A percentile compares a stretch with the other conserved stretches of the same genome.
Conservation (phyloP, 805 yeast genomes). For the Candida pini region DNA sequence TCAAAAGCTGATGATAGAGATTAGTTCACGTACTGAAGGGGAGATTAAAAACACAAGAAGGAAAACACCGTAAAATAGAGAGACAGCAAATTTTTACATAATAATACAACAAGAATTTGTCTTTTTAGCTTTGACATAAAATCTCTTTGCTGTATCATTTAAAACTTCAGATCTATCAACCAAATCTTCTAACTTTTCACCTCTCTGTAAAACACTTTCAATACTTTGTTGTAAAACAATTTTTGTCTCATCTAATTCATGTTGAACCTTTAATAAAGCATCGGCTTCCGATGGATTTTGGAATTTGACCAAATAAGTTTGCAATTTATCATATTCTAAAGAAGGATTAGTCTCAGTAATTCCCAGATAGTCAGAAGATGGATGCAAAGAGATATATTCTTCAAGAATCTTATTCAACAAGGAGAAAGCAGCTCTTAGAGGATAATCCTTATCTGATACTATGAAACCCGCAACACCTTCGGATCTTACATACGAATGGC, state of each 20-base stretch:
- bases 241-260: conserved; percentile 96
- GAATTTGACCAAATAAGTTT: conserved; percentile 69
- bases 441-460: conserved; percentile 92
- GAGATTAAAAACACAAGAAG: conserved; percentile 1
- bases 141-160: conserved; percentile 83
- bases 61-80: not conserved
- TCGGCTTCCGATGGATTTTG: conserved; percentile 98
- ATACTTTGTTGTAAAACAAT: conserved; percentile 94
- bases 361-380: conserved; percentile 62
- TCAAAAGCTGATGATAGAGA: no score
- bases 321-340: conserved; percentile 55
- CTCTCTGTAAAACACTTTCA: conserved; percentile 89
- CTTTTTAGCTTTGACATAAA: conserved; percentile 95
- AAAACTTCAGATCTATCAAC: conserved; percentile 95
- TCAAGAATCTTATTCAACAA: conserved; percentile 85
- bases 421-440: conserved; percentile 94
- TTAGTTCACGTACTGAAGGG: not conserved
- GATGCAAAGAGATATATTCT: conserved; percentile 81
- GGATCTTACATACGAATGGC: conserved; percentile 83
- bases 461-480: conserved; percentile 92
- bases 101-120: conserved; percentile 85
- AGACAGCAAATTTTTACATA: conserved; percentile 34
- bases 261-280: conserved; percentile 93
- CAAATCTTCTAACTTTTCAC: conserved; percentile 89
- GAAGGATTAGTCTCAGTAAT: conserved; percentile 39